phyloP scores from a whole-genome alignment of 768 basidiomycete genomes.

The Lactifluus rugatus region DNA sequence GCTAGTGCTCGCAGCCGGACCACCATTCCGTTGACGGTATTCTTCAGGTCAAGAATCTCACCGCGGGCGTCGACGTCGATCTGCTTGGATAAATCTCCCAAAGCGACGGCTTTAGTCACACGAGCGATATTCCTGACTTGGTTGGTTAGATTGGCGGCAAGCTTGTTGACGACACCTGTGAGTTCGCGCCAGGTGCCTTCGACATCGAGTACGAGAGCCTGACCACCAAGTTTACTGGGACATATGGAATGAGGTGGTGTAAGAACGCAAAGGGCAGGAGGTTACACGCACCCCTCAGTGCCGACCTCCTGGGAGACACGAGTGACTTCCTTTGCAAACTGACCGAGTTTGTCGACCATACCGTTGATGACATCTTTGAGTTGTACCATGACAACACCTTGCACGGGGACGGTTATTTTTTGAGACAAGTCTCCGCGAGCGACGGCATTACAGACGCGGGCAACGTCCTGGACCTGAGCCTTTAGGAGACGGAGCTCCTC shows the following conservation, averaged over 20 bases:
- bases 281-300: constrained; percentile 36
- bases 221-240: constrained; percentile 62
- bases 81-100: constrained; percentile 79
- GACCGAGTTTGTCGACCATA: constrained; percentile 55
- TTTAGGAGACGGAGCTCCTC: constrained; percentile 68
- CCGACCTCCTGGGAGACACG: constrained; percentile 75
- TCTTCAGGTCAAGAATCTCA: constrained; percentile 74
- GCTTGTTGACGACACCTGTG: constrained; percentile 69
- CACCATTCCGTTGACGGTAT: constrained; percentile 42
- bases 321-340: constrained; percentile 84
- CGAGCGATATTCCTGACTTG: constrained; percentile 44
- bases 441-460: constrained; percentile 43
- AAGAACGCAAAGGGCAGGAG: background rate
- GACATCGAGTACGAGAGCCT: constrained; percentile 76
- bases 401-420: constrained; percentile 42
- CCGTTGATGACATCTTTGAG: constrained; percentile 39
- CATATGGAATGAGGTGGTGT: constrained; percentile 5
- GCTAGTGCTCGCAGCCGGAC: constrained; percentile 48
- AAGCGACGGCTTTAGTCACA: constrained; percentile 63
- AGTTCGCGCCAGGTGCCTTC: constrained; percentile 80
- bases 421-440: constrained; percentile 40
- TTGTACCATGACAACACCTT: constrained; percentile 42
- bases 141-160: constrained; percentile 60
- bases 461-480: constrained; percentile 63
- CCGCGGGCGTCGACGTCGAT: constrained; percentile 84